Evolutionary conservation across 2,329 filamentous ascomycete genomes (phyloP), one percentile per base, ranked within the genome.

Genomic region (Hymenotorrendiella dingleyae): DNA sequence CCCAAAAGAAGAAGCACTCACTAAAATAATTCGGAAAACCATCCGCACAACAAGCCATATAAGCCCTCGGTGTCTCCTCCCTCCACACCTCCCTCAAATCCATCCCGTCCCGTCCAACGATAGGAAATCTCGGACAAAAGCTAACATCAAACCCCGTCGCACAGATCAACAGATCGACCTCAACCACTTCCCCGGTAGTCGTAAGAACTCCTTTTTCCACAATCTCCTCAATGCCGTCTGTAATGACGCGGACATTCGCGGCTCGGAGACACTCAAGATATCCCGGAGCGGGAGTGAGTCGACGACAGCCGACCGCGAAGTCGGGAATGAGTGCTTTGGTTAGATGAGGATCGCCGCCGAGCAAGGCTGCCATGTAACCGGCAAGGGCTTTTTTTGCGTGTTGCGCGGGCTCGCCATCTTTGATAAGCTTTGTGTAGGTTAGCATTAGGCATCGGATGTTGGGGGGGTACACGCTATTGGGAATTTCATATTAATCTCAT

Each of bases 271-370:
- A 55, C 28, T 65, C 61, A 26, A 65, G 58, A 43, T 65, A 67
- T 17, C 62, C 60, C 1, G 63, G 54, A 1, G 64, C 67, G 1
- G 67, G 67, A 0, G 66, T 64, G 21, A 67, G 58, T 0, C 64
- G 63, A 36, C 59, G 62, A 54, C 58, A 68, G 11, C 71, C 70
- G 6, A 50, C 42, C 50, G 64, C 56, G 56, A 67, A 73, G 26
- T 54, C 53, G 11, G 65, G 66, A 34, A 68, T 62, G 28, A 67
- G 60, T 19, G 67, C 64, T 44, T 70, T 64, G 60, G 71, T 72
- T 6, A 78, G 71, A 38, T 59, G 58, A 49, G 71, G 63, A 50
- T 79, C 67, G 6, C 69, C 64, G n/a, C 65, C 64, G 8, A 76
- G 64, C 49, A 66, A 63, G 12, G 64, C 57, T 5, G 58, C 67